These are phyloP conservation scores for Drechmeria coniospora DNA, from an alignment of 2,329 filamentous ascomycete species.

Conservation along the genomic window DNA sequence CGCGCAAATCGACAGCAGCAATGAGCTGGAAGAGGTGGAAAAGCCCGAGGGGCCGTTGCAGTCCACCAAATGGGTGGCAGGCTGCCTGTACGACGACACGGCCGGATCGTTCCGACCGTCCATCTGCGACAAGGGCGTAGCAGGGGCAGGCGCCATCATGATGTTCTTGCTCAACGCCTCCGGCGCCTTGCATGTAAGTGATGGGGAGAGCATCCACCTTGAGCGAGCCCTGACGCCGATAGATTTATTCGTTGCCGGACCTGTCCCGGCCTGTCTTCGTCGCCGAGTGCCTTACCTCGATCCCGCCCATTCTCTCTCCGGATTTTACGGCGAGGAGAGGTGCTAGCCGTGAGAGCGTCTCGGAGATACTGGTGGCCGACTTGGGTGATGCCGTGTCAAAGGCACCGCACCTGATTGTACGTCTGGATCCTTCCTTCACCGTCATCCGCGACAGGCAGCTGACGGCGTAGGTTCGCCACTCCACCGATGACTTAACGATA, in stretches of 20 bases:
- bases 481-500: conserved; percentile 67
- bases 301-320: conserved; percentile 59
- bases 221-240: conserved; percentile 1
- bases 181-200: conserved; percentile 61
- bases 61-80: conserved; percentile 62
- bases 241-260: conserved; percentile 67
- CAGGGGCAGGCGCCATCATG: conserved; percentile 36
- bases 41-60: conserved; percentile 40
- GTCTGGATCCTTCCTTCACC: conserved; percentile 10
- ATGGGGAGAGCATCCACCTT: no score
- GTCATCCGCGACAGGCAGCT: neutral
- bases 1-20: conserved; percentile 58
- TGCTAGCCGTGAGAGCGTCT: conserved; percentile 54
- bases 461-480: conserved; percentile 50
- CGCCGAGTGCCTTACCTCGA: conserved; percentile 60
- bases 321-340: conserved; percentile 57
- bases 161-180: conserved; percentile 64
- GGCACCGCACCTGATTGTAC: conserved; percentile 68
- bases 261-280: conserved; percentile 56
- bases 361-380: conserved; percentile 71
- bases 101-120: conserved; percentile 35
- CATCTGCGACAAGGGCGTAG: conserved; percentile 22
- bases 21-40: conserved; percentile 74
- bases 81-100: conserved; percentile 65
- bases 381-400: conserved; percentile 60